phyloP scores from a whole-genome alignment of 228 moss, liverwort and hornwort genomes.

The Sphagnum fallax region DNA sequence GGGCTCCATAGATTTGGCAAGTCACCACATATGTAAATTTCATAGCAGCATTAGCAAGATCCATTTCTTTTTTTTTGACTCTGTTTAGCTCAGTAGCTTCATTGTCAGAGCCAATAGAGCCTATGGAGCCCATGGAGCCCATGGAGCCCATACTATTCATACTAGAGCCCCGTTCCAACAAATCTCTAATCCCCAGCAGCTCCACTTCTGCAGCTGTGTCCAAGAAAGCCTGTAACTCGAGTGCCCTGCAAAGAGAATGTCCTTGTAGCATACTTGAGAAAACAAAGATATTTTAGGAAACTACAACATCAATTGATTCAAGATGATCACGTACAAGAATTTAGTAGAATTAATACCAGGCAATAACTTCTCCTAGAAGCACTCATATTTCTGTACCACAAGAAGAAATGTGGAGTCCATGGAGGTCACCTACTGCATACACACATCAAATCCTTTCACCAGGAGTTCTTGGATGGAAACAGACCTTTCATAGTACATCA shows the following conservation, averaged over 20 bases:
- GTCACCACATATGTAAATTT: conserved; percentile 95
- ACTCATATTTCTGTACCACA: no score
- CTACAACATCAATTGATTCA: no score
- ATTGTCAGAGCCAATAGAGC: conserved; percentile 38
- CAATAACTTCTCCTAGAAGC: no score
- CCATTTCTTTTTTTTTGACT: conserved; percentile 32
- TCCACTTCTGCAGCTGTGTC: conserved; percentile 73
- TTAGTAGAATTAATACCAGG: no score
- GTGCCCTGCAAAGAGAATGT: conserved; percentile 41
- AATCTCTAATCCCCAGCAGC: conserved; percentile 43
- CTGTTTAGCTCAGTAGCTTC: conserved; percentile 42
- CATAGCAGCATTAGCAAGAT: conserved; percentile 77
- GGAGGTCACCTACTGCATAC: no score
- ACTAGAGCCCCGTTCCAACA: conserved; percentile 38
- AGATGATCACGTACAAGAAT: no score
- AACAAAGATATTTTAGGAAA: no score
- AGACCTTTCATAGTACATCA: conserved; percentile 98
- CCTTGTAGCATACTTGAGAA: no score
- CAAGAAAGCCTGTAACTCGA: conserved; percentile 78
- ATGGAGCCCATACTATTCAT: conserved; percentile 35
- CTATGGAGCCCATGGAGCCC: conserved; percentile 38
- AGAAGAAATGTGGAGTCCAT: no score
- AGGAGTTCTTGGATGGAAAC: conserved; percentile 5
- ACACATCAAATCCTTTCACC: no score
- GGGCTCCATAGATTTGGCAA: conserved; percentile 91